A percentile compares a stretch with the other conserved stretches of the same genome.
These are phyloP conservation scores for Climacium dendroides DNA, from an alignment of 225 moss, liverwort and hornwort species.

Conservation along the genomic window DNA sequence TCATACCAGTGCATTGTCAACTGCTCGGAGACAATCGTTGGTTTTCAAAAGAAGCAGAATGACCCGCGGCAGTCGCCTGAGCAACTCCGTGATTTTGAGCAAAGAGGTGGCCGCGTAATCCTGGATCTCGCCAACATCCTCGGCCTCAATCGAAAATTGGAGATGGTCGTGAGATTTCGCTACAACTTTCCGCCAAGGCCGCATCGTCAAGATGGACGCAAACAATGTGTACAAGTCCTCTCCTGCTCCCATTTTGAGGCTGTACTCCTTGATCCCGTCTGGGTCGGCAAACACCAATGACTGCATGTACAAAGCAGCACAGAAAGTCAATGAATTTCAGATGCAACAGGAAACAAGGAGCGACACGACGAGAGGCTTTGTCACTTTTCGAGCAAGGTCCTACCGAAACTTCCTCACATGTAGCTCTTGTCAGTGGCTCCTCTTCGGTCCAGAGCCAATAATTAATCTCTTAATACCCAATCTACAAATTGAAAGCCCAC, in stretches of 20 bases:
- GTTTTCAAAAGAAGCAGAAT: slow-evolving; percentile 64
- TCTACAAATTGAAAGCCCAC: neutral
- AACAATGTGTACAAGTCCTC: slow-evolving; percentile 68
- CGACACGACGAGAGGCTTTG: neutral
- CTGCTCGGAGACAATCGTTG: slow-evolving; percentile 66
- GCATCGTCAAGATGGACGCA: slow-evolving; percentile 70
- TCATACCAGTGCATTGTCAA: slow-evolving; percentile 51
- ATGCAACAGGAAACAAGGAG: neutral
- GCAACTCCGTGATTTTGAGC: slow-evolving; percentile 42
- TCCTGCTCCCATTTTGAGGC: slow-evolving; percentile 55
- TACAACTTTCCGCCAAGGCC: slow-evolving; percentile 55
- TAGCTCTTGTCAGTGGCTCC: neutral
- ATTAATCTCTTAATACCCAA: neutral
- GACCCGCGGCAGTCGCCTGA: slow-evolving; percentile 48
- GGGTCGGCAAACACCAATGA: slow-evolving; percentile 57
- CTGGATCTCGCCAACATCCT: slow-evolving; percentile 43
- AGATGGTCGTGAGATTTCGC: slow-evolving; percentile 45
- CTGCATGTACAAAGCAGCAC: neutral
- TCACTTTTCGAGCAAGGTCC: neutral
- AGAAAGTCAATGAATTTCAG: neutral
- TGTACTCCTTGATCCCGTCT: slow-evolving; percentile 45
- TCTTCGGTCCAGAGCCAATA: neutral
- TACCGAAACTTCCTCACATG: neutral
- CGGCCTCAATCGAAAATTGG: slow-evolving; percentile 21
- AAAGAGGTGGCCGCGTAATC: slow-evolving; percentile 42